Evolutionary conservation across 371 early-diverging fungal genomes (phyloP), one percentile per base, ranked within the genome.

Genomic region (Mortierella sp.): DNA sequence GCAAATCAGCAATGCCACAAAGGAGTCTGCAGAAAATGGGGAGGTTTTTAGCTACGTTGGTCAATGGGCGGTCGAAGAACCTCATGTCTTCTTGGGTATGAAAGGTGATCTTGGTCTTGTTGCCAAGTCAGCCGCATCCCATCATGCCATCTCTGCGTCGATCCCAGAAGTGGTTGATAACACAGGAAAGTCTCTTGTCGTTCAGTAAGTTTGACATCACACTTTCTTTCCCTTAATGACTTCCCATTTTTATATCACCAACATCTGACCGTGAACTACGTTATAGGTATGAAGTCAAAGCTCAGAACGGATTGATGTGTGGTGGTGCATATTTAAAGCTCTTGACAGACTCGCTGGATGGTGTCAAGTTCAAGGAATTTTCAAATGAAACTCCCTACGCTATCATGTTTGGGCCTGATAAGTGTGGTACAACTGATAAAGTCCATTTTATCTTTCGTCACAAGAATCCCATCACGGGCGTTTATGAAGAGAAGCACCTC

Each of bases 281-380:
- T 4, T 18, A 49, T 39, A 78, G 79, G 26, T 84, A 87, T 76
- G 97, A 98, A 84, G 97, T 98, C 73, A 99, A 99, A 91, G 92
- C 96, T 49, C 97, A 98, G 77, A 90, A 96, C 71, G 92, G 91
- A 39, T 89, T 98, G 68, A 96, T 96, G 71, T 99, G 99, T 88
- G 98, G 97, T 74, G 98, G 98, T 54, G 97, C 97, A 32, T 99
- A 99, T 86, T 83, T 97, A 65, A 99, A 99, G 91, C 91, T 99
- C 64, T 84, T 81, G 61, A 83, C 86, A 5, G 74, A 80, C 45
- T 75, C 78, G 0, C 75, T 77, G 90, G 68, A 87, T 28, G 84
- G 77, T 28, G 78, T 87, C 72, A 78, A 85, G 63, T 83, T 78
- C 63, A 83, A 83, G 51, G 84, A 85, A 65, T 87, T 87, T 71